Percentiles rank a stretch among this genome's conserved stretches.
Conservation (phyloP, 192 early-diverging fungal species). For the Gigaspora rosea region DNA sequence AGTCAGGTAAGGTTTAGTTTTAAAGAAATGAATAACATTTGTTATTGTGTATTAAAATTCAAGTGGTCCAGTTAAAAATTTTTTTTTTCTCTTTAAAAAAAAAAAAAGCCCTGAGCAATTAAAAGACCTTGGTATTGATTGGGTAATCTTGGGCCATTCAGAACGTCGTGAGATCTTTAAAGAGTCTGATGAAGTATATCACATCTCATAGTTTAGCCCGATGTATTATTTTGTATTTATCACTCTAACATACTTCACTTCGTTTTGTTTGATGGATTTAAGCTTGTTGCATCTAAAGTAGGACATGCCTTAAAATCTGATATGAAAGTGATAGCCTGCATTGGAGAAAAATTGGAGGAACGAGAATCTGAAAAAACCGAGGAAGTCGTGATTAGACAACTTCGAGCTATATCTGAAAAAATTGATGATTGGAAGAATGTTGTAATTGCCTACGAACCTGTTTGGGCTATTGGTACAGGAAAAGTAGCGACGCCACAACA, state of each 20-base stretch:
- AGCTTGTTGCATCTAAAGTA: constrained; percentile 86
- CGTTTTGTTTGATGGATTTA: not conserved
- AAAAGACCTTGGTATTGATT: constrained; percentile 92
- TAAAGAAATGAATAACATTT: not conserved
- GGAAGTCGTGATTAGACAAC: constrained; percentile 86
- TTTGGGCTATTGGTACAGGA: constrained; percentile 99
- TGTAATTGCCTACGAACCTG: constrained; percentile 99
- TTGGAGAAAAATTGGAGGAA: constrained; percentile 95
- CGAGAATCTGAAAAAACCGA: constrained; percentile 88
- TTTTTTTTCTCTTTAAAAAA: not conserved
- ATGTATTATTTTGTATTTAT: constrained; percentile 3
- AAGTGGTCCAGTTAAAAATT: not conserved
- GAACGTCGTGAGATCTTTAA: constrained; percentile 93
- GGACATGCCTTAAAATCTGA: constrained; percentile 85
- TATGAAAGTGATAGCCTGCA: constrained; percentile 91
- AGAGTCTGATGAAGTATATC: constrained; percentile 78
- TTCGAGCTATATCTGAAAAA: constrained; percentile 77
- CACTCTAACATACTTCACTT: not conserved
- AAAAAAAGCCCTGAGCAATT: constrained; percentile 79
- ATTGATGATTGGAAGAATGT: constrained; percentile 90
- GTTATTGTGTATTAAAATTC: not conserved
- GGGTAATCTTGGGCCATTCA: constrained; percentile 98
- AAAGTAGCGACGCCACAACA: constrained; percentile 94
- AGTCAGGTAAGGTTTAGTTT: constrained; percentile 58
- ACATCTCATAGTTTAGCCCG: not conserved